These are phyloP conservation scores for Epichloe typhina DNA, from an alignment of 2,329 filamentous ascomycete species.

Conservation along the genomic window DNA sequence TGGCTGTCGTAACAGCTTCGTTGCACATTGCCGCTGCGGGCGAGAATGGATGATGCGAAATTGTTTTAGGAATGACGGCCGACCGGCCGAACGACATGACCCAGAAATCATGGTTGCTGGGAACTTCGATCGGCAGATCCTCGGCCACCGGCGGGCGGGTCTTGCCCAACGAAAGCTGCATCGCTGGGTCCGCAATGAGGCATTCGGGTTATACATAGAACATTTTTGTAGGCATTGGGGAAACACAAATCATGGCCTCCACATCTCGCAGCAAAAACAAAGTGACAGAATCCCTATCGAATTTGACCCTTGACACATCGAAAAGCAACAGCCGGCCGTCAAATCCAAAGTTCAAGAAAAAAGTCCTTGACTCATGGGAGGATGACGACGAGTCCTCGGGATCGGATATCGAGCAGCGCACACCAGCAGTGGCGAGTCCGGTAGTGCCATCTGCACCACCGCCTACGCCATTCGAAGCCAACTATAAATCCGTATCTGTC, in stretches of 20 bases:
- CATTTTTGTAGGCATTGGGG: no score
- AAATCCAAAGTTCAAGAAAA: constrained; percentile 16
- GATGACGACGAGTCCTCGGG: constrained; percentile 45
- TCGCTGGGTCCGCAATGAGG: no score
- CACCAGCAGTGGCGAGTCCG: constrained; percentile 29
- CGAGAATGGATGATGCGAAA: constrained; percentile 9
- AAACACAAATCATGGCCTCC: constrained; percentile 11
- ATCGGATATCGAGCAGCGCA: constrained; percentile 12
- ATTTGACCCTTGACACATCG: constrained; percentile 16
- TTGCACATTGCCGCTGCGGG: constrained; percentile 20
- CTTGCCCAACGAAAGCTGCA: no score
- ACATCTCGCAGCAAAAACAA: constrained; percentile 12
- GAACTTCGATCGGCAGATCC: constrained; percentile 19
- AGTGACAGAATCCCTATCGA: constrained; percentile 18
- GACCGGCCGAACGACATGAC: constrained; percentile 6
- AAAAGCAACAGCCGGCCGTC: constrained; percentile 5
- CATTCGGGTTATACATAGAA: no score
- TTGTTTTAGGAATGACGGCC: constrained; percentile 18
- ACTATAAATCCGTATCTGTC: background rate
- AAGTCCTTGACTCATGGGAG: constrained; percentile 33
- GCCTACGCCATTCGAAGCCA: constrained; percentile 51
- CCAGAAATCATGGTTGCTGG: constrained; percentile 8
- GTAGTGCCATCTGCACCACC: constrained; percentile 39
- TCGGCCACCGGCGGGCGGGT: constrained; percentile 7
- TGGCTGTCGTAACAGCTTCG: constrained; percentile 12